Conservation (phyloP, 148 eudicot species). For the Diospyros kaki region DNA sequence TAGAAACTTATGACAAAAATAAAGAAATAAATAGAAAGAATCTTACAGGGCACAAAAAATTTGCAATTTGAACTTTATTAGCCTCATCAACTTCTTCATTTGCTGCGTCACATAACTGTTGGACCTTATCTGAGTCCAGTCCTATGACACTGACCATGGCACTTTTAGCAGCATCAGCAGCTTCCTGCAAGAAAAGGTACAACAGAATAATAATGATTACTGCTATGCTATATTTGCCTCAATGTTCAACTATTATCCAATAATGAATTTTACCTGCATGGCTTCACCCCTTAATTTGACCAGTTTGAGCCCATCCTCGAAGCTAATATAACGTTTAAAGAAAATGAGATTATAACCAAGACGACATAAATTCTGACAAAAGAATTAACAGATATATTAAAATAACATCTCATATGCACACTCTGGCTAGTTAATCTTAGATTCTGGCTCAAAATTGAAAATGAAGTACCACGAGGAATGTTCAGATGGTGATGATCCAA, state of each 20-base stretch:
- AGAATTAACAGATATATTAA: neutral
- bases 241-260: neutral
- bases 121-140: slow-evolving; percentile 79
- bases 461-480: neutral
- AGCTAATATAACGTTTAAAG: slow-evolving; percentile 39
- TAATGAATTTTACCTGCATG: slow-evolving; percentile 56
- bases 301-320: slow-evolving; percentile 94
- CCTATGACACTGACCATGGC: slow-evolving; percentile 89
- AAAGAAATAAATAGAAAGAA: neutral
- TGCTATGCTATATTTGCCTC: no score
- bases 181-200: slow-evolving; percentile 45
- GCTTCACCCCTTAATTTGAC: slow-evolving; percentile 94
- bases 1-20: no score
- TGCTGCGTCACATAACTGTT: slow-evolving; percentile 79
- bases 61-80: slow-evolving; percentile 77
- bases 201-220: neutral
- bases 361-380: neutral
- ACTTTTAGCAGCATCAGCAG: slow-evolving; percentile 83
- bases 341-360: neutral
- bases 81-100: slow-evolving; percentile 84
- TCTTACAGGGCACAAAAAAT: slow-evolving; percentile 73
- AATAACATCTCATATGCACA: neutral
- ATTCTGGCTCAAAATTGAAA: neutral
- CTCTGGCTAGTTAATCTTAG: neutral
- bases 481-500: neutral